Conservation (phyloP, 2,329 filamentous ascomycete genomes). For the Elsinoe ampelina region DNA sequence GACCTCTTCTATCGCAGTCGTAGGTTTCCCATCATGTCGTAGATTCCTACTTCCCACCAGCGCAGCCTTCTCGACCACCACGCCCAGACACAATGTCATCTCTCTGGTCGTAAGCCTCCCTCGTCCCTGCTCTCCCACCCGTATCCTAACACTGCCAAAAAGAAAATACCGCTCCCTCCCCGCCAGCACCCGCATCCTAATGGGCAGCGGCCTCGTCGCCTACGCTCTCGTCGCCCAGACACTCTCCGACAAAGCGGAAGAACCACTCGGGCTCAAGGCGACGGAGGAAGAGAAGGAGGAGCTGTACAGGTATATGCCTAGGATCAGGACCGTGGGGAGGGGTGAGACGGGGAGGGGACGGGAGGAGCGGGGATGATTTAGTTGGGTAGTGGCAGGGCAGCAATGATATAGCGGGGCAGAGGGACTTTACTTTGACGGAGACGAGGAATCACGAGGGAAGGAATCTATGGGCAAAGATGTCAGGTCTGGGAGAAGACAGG, state of each 20-base stretch:
- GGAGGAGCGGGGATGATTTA: not conserved
- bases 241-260: conserved; percentile 62
- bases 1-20: too few relatives aligned
- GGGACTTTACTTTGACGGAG: not conserved
- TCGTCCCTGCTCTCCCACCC: not conserved
- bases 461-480: too few relatives aligned
- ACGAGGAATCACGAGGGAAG: too few relatives aligned
- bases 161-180: conserved; percentile 57
- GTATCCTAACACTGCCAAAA: conserved; percentile 21
- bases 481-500: not conserved
- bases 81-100: not conserved
- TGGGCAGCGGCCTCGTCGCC: conserved; percentile 65
- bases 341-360: conserved; percentile 20
- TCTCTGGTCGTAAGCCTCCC: conserved; percentile 9
- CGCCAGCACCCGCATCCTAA: conserved; percentile 57
- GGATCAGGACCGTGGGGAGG: conserved; percentile 51
- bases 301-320: conserved; percentile 53
- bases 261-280: conserved; percentile 61
- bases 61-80: too few relatives aligned
- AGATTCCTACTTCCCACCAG: too few relatives aligned
- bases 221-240: conserved; percentile 70
- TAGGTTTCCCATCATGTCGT: too few relatives aligned
- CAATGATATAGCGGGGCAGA: not conserved
- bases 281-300: conserved; percentile 63
- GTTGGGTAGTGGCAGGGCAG: too few relatives aligned